phyloP scores from a whole-genome alignment of 225 moss, liverwort and hornwort species.

The Straminergon stramineum region DNA sequence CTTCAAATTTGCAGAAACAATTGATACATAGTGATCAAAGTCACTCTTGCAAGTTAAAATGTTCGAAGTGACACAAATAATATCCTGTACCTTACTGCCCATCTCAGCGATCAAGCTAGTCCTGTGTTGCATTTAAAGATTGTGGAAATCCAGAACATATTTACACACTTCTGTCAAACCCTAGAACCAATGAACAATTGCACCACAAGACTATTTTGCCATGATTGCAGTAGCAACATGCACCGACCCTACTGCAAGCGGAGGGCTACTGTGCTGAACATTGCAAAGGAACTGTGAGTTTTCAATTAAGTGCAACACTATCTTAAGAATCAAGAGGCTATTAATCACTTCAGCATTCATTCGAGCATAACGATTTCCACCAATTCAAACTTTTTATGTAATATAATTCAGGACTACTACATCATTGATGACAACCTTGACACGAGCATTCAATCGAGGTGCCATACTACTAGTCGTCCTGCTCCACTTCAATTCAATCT shows the following conservation, averaged over 20 bases:
- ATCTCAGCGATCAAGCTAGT: neutral
- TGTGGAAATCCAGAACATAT: neutral
- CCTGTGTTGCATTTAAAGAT: neutral
- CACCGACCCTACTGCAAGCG: neutral
- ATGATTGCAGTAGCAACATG: neutral
- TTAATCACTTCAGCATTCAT: neutral
- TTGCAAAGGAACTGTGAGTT: neutral
- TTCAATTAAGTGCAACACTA: neutral
- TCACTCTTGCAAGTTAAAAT: neutral
- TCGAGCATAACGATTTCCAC: neutral
- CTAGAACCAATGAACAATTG: neutral
- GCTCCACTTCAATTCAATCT: neutral
- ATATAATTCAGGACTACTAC: conserved; percentile 5
- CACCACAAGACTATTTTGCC: neutral
- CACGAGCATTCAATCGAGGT: neutral
- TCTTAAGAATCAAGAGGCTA: neutral
- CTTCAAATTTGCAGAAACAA: neutral
- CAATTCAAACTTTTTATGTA: neutral
- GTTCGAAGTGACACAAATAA: neutral
- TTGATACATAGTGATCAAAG: neutral
- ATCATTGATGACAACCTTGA: neutral
- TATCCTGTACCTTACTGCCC: neutral
- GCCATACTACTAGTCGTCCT: neutral
- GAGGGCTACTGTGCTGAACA: neutral
- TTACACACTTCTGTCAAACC: neutral